Conservation (phyloP, 2,329 filamentous ascomycete species). For the Tolypocladium guangdongense region DNA sequence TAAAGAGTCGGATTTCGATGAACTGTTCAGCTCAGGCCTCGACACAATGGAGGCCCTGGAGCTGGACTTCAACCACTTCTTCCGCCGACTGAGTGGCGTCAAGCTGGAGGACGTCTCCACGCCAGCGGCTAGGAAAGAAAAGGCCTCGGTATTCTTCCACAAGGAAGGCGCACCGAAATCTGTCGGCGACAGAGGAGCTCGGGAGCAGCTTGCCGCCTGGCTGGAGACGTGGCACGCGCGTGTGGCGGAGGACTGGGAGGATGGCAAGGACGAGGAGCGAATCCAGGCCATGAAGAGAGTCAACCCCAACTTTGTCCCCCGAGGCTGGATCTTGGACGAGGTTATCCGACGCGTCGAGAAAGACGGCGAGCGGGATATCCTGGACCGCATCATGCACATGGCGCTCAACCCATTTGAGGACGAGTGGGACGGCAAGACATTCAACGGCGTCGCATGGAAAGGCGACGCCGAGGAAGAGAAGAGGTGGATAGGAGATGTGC, state of each 20-base stretch:
- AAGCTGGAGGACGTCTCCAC: conserved; percentile 52
- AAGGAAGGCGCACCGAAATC: conserved; percentile 52
- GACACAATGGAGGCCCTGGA: conserved; percentile 73
- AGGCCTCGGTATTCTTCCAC: conserved; percentile 69
- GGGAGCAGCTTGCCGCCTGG: conserved; percentile 64
- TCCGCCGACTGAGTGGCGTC: conserved; percentile 63
- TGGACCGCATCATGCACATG: conserved; percentile 73
- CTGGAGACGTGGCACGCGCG: conserved; percentile 66
- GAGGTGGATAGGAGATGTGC: conserved; percentile 78
- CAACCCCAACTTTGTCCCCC: conserved; percentile 88
- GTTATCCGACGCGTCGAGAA: conserved; percentile 83
- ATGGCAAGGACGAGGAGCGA: conserved; percentile 49
- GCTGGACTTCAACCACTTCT: conserved; percentile 91
- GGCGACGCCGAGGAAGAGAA: conserved; percentile 64
- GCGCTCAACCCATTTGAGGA: conserved; percentile 77
- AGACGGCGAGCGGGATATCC: conserved; percentile 66
- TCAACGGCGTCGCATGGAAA: conserved; percentile 37
- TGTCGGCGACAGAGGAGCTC: conserved; percentile 51
- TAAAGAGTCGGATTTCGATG: conserved; percentile 66
- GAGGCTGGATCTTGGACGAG: conserved; percentile 89
- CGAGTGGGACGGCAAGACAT: conserved; percentile 46
- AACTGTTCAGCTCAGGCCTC: conserved; percentile 69
- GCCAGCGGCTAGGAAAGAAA: conserved; percentile 49
- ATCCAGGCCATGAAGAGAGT: conserved; percentile 67
- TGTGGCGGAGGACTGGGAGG: conserved; percentile 65